Conservation (phyloP, 192 early-diverging fungal genomes). For the Umbelopsis sp. region DNA sequence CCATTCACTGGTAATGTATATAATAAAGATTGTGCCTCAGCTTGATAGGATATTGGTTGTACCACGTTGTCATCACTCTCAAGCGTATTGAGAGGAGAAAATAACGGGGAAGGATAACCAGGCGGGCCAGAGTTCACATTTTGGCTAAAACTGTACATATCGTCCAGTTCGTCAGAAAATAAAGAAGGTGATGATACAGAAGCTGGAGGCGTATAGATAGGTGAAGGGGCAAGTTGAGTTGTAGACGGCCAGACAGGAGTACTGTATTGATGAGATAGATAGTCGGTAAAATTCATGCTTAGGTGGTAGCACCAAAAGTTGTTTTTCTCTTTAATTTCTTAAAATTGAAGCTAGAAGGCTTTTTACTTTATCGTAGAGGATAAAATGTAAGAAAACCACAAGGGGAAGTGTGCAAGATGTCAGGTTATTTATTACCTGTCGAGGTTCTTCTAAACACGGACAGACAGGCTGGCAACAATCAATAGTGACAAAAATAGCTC, state of each 20-base stretch:
- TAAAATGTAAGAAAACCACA: not conserved
- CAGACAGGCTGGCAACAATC: not conserved
- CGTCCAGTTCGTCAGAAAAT: conserved; percentile 15
- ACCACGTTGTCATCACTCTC: not conserved
- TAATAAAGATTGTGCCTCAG: not conserved
- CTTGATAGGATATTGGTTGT: not conserved
- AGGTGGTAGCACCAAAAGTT: not conserved
- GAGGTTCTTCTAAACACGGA: not conserved
- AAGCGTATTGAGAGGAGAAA: not conserved
- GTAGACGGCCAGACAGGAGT: conserved; percentile 13
- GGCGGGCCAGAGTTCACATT: not conserved
- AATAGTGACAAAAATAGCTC: conserved; percentile 22
- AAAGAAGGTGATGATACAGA: conserved; percentile 11
- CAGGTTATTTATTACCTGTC: conserved; percentile 16
- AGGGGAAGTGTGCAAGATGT: not conserved
- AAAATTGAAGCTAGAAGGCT: not conserved
- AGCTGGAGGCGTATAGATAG: conserved; percentile 14
- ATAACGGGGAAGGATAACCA: conserved; percentile 4
- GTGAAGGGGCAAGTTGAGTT: conserved; percentile 8
- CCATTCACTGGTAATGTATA: not conserved
- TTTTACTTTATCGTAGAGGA: not conserved
- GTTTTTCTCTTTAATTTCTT: not conserved
- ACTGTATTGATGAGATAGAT: conserved; percentile 21
- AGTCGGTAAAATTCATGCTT: conserved; percentile 12
- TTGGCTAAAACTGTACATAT: conserved; percentile 14